Conservation (phyloP, 345 rosid genomes). For the Aurinia saxatilis region DNA sequence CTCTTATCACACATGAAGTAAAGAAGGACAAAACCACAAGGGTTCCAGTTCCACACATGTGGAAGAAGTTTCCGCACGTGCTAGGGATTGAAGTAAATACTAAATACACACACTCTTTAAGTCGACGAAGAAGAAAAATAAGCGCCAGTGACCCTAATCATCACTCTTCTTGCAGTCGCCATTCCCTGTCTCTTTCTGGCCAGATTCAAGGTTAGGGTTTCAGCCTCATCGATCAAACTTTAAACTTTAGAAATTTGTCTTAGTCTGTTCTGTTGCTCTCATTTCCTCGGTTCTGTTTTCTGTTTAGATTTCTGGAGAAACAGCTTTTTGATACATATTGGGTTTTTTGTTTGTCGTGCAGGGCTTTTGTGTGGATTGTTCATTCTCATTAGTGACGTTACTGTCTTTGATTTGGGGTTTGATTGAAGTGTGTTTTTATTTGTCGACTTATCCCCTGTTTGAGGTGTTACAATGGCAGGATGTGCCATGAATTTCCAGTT, state of each 20-base stretch:
- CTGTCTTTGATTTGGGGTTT: neutral
- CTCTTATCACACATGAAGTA: neutral
- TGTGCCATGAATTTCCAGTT: constrained; percentile 30
- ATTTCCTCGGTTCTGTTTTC: neutral
- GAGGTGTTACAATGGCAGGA: constrained; percentile 37
- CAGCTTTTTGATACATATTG: neutral
- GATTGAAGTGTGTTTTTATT: constrained; percentile 14
- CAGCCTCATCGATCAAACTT: neutral
- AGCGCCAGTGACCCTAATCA: constrained; percentile 31
- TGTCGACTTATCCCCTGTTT: constrained; percentile 28
- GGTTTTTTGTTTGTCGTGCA: constrained; percentile 3
- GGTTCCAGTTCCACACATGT: constrained; percentile 14
- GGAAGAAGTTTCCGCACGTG: constrained; percentile 5
- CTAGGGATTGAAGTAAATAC: neutral
- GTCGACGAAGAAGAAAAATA: neutral
- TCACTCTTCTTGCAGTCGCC: constrained; percentile 22
- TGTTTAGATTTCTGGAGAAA: neutral
- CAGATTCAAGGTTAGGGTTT: constrained; percentile 7
- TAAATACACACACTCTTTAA: neutral
- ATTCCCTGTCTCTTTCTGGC: constrained; percentile 1
- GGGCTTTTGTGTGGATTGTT: neutral
- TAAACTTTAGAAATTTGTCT: neutral
- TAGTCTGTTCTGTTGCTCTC: neutral
- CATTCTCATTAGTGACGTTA: neutral
- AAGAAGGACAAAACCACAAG: neutral